Evolutionary conservation across 176 grass and related monocot species (phyloP), one percentile per base, ranked within the genome.

Genomic region (Canna indica): DNA sequence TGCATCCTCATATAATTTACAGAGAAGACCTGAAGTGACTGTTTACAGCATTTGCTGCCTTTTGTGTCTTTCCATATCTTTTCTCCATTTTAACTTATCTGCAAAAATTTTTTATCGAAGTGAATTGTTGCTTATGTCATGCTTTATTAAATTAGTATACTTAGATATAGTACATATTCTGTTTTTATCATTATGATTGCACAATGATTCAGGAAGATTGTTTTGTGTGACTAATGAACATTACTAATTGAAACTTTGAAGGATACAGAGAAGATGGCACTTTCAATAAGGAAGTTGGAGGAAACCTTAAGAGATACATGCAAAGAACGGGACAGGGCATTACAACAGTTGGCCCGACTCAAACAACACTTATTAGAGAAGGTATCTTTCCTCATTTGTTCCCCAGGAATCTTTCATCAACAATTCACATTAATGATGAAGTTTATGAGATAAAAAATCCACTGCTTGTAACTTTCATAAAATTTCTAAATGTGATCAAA

Each of bases 301-400:
- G 80, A 75, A 76, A 39, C 68, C 64, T 50, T 99, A 63, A 79
- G 85, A 64, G 86, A 73, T 24, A 66, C 82, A 54, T 67, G 38
- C 47, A 71, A 68, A 73, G 86, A 88, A 79, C 88, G 80, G 52
- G 95, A 99, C 38, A 90, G 85, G 60, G 84, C 86, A 78, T 52
- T 90, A 71, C 95, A 94, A 77, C 83, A 94, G 82, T 84, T 90
- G 77, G 81, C 78, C 80, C 80, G 95, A 65, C 76, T 99, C 34
- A 99, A 94, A 71, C 87, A 99, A 36, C 95, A 99, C 79, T 83
- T 99, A 70, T 73, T 99, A 48, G 95, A 94, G 76, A 99, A 99
- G 72, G 81, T 86, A 76, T 84, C 65, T n/a, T 27, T 57, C 57
- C 20, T 59, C 63, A 76, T 27, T 62, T 22, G 59, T 39, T 68